Percentiles rank a stretch among this genome's conserved stretches.
phyloP scores from a whole-genome alignment of 331 rosid genomes.

The Acacia concinna region DNA sequence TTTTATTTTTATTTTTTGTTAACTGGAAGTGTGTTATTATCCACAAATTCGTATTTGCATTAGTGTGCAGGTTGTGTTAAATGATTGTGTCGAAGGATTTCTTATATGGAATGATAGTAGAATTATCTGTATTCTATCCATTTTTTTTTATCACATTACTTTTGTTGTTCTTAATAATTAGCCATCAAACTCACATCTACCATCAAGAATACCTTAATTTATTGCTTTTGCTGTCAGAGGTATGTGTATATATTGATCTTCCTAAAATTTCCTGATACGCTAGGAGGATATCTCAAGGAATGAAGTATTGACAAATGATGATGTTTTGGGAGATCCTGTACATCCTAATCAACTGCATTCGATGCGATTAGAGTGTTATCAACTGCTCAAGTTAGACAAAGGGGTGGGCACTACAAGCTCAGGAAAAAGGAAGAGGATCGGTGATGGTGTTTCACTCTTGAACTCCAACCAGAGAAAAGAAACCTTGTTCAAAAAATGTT shows the following conservation, averaged over 20 bases:
- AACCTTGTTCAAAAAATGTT: neutral
- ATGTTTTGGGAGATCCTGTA: constrained; percentile 86
- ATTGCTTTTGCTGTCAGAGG: constrained; percentile 18
- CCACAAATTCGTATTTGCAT: constrained; percentile 13
- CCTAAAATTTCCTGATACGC: constrained; percentile 32
- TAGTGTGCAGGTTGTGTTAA: constrained; percentile 6
- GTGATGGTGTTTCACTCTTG: neutral
- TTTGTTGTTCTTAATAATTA: neutral
- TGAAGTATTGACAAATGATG: constrained; percentile 76
- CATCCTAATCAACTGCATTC: constrained; percentile 74
- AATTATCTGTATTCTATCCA: constrained; percentile 3
- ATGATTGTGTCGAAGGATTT: constrained; percentile 9
- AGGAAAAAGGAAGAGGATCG: neutral
- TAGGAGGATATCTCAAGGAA: constrained; percentile 58
- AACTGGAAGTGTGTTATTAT: constrained; percentile 3
- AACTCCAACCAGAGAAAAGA: neutral
- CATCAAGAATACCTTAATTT: constrained; percentile 12
- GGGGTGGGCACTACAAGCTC: constrained; percentile 56
- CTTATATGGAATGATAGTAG: constrained; percentile 13
- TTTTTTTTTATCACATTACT: constrained; percentile 18
- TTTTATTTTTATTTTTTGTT: no score
- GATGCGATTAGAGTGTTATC: constrained; percentile 76
- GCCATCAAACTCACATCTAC: neutral
- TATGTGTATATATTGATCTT: constrained; percentile 11
- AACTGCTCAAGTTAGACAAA: constrained; percentile 65